Evolutionary conservation across 345 rosid genomes (phyloP).

Genomic region (Alliaria petiolata): DNA sequence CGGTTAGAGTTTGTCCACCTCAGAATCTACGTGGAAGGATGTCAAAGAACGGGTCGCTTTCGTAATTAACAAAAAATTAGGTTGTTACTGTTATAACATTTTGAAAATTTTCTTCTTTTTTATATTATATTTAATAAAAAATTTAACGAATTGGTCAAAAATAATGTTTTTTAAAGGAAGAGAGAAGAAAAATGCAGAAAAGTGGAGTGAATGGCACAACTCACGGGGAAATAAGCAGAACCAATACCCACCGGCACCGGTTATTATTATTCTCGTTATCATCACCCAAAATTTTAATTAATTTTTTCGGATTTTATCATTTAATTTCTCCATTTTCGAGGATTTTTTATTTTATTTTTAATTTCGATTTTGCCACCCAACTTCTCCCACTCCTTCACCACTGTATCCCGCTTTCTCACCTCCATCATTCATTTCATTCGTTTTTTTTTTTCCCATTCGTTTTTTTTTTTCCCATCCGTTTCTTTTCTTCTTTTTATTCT

Average conservation of each 20-base stretch:
- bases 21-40: neutral
- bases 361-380: conserved; percentile 19
- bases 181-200: neutral
- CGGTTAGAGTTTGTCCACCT: neutral
- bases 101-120: neutral
- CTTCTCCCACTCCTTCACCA: conserved; percentile 28
- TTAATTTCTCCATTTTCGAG: neutral
- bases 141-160: neutral
- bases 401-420: conserved; percentile 16
- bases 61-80: neutral
- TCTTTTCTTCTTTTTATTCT: neutral
- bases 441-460: neutral
- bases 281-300: neutral
- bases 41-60: neutral
- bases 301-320: neutral
- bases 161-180: neutral
- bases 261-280: neutral
- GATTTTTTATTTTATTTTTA: neutral
- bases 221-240: conserved; percentile 10
- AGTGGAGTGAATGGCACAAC: conserved; percentile 15
- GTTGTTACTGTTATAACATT: neutral
- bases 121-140: neutral
- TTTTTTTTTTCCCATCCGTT: neutral
- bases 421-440: conserved; percentile 16
- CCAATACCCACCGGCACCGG: conserved; percentile 26